These are phyloP conservation scores for Leccinum barrowsii DNA, from an alignment of 768 basidiomycete genomes.

Conservation along the genomic window DNA sequence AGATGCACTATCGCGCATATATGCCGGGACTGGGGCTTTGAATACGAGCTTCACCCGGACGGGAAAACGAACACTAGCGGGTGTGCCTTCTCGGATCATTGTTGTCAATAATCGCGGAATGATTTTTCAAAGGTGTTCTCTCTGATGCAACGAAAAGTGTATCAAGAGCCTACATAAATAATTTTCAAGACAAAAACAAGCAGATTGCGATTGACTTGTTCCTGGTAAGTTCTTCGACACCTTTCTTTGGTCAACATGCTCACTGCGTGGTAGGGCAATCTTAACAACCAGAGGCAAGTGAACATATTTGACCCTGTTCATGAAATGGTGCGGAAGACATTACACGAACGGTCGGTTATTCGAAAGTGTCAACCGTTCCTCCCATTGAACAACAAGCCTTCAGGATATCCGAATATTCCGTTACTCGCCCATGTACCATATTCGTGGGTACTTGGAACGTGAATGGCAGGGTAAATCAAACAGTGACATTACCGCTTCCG, in stretches of 20 bases:
- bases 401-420: conserved; percentile 83
- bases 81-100: conserved; percentile 33
- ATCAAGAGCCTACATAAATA: conserved; percentile 94
- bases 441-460: conserved; percentile 96
- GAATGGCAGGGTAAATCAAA: conserved; percentile 70
- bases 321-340: conserved; percentile 71
- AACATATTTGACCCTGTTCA: conserved; percentile 93
- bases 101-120: not conserved
- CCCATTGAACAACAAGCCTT: conserved; percentile 3
- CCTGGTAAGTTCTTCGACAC: conserved; percentile 51
- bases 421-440: conserved; percentile 63
- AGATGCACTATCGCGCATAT: conserved; percentile 88
- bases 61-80: conserved; percentile 90
- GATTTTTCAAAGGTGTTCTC: conserved; percentile 58
- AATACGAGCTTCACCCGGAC: conserved; percentile 96
- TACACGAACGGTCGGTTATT: conserved; percentile 60
- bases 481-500: not conserved
- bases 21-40: conserved; percentile 89
- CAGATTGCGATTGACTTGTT: conserved; percentile 95
- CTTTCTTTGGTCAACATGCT: conserved; percentile 1
- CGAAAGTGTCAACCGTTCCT: not conserved
- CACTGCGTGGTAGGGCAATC: conserved; percentile 71
- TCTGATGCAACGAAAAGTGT: conserved; percentile 97
- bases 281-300: conserved; percentile 83
- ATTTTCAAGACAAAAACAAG: conserved; percentile 94